Evolutionary conservation across 116 monocot species (phyloP).

Genomic region (Iris pallida): DNA sequence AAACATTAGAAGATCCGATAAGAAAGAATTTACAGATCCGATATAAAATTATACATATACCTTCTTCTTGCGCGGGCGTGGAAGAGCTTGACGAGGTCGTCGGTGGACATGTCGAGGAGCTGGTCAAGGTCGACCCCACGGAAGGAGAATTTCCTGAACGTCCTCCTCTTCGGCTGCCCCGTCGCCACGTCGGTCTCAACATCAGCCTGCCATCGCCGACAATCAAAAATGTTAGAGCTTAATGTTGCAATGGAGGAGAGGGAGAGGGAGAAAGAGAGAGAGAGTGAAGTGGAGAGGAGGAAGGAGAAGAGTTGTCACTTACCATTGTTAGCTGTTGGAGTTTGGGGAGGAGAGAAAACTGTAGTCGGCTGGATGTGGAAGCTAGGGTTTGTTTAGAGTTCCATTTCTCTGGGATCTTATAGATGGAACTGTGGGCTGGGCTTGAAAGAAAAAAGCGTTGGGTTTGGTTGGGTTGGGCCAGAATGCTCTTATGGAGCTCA

Average conservation of each 20-base stretch:
- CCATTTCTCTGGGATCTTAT: too few relatives aligned
- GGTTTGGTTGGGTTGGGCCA: too few relatives aligned
- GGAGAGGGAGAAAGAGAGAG: too few relatives aligned
- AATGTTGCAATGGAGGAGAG: background rate
- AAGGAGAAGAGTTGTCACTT: too few relatives aligned
- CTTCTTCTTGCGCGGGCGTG: constrained; percentile 85
- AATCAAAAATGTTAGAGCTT: background rate
- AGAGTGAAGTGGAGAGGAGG: background rate
- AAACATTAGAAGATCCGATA: background rate
- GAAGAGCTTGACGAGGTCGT: constrained; percentile 95
- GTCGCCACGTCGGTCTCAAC: constrained; percentile 43
- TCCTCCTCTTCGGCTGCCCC: constrained; percentile 81
- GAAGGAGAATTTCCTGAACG: constrained; percentile 86
- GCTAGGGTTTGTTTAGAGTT: too few relatives aligned
- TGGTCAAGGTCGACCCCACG: constrained; percentile 87
- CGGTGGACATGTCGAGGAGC: constrained; percentile 88
- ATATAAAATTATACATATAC: constrained; percentile 7
- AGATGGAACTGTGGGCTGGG: too few relatives aligned
- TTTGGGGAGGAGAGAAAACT: too few relatives aligned
- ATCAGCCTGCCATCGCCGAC: constrained; percentile 26
- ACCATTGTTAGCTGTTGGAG: too few relatives aligned
- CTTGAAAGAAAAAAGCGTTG: too few relatives aligned
- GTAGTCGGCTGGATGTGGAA: too few relatives aligned
- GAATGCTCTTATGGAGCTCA: too few relatives aligned
- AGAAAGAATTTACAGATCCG: background rate